A percentile compares a stretch with the other conserved stretches of the same genome.
phyloP scores from a whole-genome alignment of 208 protist genomes.

The Wallacemonas collosoma region DNA sequence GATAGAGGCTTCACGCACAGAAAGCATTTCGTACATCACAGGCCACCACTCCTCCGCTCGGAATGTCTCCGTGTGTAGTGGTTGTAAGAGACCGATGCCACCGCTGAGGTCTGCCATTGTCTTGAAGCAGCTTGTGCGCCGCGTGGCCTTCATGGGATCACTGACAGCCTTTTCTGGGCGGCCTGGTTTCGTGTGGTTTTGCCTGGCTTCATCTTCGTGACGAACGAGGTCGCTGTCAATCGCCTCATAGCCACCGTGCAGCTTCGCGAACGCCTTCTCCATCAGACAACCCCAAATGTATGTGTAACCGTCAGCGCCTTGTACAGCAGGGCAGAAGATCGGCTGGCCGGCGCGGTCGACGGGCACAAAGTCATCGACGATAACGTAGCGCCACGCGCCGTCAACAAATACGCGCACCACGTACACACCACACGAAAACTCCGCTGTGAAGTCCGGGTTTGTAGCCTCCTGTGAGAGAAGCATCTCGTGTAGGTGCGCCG shows the following conservation, averaged over 20 bases:
- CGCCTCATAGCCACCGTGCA: slow-evolving; percentile 77
- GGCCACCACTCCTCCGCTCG: slow-evolving; percentile 50
- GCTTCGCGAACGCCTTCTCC: slow-evolving; percentile 88
- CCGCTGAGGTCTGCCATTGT: slow-evolving; percentile 64
- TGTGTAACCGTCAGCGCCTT: slow-evolving; percentile 1
- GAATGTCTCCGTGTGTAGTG: slow-evolving; percentile 47
- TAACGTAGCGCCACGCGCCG: slow-evolving; percentile 82
- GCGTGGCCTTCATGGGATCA: slow-evolving; percentile 9
- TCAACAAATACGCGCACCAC: slow-evolving; percentile 71
- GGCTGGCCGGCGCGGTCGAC: slow-evolving; percentile 60
- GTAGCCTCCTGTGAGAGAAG: slow-evolving; percentile 17
- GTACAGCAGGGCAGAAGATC: slow-evolving; percentile 66
- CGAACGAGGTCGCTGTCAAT: slow-evolving; percentile 43
- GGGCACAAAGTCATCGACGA: slow-evolving; percentile 89
- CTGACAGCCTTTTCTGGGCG: background rate
- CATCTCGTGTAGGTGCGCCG: slow-evolving; percentile 1
- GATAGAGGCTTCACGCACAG: background rate
- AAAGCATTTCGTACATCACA: slow-evolving; percentile 15
- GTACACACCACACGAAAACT: slow-evolving; percentile 48
- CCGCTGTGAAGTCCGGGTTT: background rate
- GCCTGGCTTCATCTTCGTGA: slow-evolving; percentile 21
- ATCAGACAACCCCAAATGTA: slow-evolving; percentile 82
- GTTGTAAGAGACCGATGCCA: slow-evolving; percentile 52
- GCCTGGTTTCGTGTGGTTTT: slow-evolving; percentile 6
- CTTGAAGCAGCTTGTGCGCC: slow-evolving; percentile 13